These are phyloP conservation scores for Pestalotiopsis sp. DNA, from an alignment of 2,329 filamentous ascomycete species.

Conservation along the genomic window DNA sequence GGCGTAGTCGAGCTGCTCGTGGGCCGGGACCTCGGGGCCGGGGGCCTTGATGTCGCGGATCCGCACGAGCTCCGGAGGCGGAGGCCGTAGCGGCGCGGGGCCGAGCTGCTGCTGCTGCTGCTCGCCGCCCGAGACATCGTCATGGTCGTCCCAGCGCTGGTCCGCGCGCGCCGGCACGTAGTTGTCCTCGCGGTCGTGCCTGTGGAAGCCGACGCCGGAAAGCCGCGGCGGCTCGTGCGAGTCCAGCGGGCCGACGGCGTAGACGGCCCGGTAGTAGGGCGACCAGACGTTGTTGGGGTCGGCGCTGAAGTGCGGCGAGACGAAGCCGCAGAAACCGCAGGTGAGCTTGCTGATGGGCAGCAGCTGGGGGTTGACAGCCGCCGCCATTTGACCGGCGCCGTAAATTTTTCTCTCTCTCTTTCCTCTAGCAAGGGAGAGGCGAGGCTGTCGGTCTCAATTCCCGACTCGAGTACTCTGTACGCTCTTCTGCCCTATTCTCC, in stretches of 20 bases:
- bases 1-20: slow-evolving; percentile 17
- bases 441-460: background rate
- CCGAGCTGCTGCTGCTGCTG: background rate
- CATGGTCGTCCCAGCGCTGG: slow-evolving; percentile 21
- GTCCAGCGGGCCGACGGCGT: slow-evolving; percentile 18
- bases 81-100: slow-evolving; percentile 4
- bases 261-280: slow-evolving; percentile 24
- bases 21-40: slow-evolving; percentile 10
- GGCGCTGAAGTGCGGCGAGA: slow-evolving; percentile 14
- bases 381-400: background rate
- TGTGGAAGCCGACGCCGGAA: slow-evolving; percentile 23
- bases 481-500: background rate
- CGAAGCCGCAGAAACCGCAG: slow-evolving; percentile 25
- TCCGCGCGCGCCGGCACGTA: slow-evolving; percentile 20
- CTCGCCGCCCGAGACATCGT: background rate
- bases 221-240: slow-evolving; percentile 16
- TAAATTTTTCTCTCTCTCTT: background rate
- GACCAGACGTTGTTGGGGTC: slow-evolving; percentile 18
- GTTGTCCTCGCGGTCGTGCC: slow-evolving; percentile 11
- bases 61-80: slow-evolving; percentile 15
- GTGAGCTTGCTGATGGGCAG: slow-evolving; percentile 13
- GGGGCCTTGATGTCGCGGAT: slow-evolving; percentile 22
- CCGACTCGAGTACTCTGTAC: background rate
- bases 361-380: background rate
- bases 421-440: background rate